These are phyloP conservation scores for Xylaria palmicola DNA, from an alignment of 495 filamentous ascomycete species.

Conservation along the genomic window DNA sequence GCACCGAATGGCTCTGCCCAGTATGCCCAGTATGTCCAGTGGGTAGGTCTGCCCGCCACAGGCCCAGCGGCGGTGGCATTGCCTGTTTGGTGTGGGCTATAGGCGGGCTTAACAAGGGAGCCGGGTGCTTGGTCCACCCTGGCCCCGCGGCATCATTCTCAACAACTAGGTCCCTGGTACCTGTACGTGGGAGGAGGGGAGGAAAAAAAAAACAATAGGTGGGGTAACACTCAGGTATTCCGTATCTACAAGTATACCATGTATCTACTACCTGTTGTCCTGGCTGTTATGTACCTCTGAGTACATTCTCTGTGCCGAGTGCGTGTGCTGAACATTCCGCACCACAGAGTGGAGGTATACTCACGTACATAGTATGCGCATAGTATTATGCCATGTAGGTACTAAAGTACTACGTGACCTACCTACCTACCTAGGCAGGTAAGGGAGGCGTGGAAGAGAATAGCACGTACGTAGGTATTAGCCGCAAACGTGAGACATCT, in stretches of 20 bases:
- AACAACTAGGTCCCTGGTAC: background rate
- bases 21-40: no score
- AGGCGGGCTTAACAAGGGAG: background rate
- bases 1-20: constrained; percentile 15
- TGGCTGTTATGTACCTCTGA: no score
- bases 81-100: background rate
- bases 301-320: background rate
- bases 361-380: no score
- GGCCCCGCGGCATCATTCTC: background rate
- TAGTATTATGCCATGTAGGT: no score
- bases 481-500: constrained; percentile 6
- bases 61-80: constrained; percentile 14
- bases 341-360: no score
- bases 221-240: no score
- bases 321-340: background rate
- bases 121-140: constrained; percentile 4
- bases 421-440: no score
- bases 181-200: background rate
- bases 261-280: background rate
- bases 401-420: no score
- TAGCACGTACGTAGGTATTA: no score
- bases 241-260: no score
- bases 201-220: background rate
- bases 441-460: no score
- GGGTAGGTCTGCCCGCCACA: no score